Evolutionary conservation across 1,284 basidiomycete genomes (phyloP).

Genomic region (Sporisorium iseilematis-ciliati): DNA sequence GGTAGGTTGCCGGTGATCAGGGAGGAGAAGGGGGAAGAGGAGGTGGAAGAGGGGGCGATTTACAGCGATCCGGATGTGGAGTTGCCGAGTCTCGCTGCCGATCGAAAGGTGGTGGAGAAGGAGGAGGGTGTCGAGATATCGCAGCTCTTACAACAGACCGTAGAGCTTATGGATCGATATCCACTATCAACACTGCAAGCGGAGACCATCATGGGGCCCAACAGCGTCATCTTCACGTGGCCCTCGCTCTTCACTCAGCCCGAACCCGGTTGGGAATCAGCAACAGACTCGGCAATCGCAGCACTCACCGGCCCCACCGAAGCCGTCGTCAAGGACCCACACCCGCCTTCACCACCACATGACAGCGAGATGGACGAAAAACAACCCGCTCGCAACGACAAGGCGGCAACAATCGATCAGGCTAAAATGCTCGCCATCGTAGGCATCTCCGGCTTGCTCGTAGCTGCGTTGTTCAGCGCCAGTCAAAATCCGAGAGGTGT

Average conservation of each 20-base stretch:
- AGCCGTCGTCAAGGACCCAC: slow-evolving; percentile 36
- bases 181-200: slow-evolving; percentile 26
- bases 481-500: neutral
- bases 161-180: slow-evolving; percentile 21
- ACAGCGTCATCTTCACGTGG: slow-evolving; percentile 59
- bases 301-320: slow-evolving; percentile 24
- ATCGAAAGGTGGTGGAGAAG: slow-evolving; percentile 4
- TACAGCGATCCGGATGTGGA: slow-evolving; percentile 52
- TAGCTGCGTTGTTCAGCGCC: slow-evolving; percentile 36
- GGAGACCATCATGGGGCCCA: slow-evolving; percentile 40
- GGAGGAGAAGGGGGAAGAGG: neutral
- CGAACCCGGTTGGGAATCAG: slow-evolving; percentile 4
- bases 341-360: slow-evolving; percentile 16
- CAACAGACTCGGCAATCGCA: slow-evolving; percentile 2
- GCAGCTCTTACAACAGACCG: slow-evolving; percentile 24
- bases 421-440: slow-evolving; percentile 38
- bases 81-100: slow-evolving; percentile 36
- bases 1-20: slow-evolving; percentile 29
- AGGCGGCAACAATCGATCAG: neutral
- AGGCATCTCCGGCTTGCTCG: slow-evolving; percentile 37
- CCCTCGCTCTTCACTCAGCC: slow-evolving; percentile 4
- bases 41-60: slow-evolving; percentile 5
- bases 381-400: neutral
- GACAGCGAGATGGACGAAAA: slow-evolving; percentile 3
- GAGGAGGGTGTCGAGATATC: slow-evolving; percentile 6